Evolutionary conservation across 306 rosid genomes (phyloP).

Genomic region (Malus orientalis): DNA sequence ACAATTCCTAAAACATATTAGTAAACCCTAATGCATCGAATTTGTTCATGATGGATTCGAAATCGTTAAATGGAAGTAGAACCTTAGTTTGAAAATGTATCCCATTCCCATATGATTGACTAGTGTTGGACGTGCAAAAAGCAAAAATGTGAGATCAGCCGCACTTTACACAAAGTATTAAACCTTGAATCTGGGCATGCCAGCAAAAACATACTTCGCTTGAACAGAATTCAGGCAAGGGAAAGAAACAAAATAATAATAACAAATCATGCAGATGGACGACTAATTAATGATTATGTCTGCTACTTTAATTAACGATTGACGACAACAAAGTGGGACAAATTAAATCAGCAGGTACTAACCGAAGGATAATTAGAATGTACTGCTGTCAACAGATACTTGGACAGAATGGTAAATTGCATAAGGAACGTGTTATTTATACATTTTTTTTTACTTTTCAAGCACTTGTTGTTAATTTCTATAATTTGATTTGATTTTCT

Average conservation of each 20-base stretch:
- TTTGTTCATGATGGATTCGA: background rate
- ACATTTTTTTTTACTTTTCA: too few relatives aligned
- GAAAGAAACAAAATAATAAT: background rate
- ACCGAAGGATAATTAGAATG: background rate
- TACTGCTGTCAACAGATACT: too few relatives aligned
- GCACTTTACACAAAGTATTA: background rate
- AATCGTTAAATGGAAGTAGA: background rate
- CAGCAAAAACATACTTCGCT: too few relatives aligned
- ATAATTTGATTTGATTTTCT: too few relatives aligned
- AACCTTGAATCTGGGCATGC: too few relatives aligned
- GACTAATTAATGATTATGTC: conserved; percentile 12
- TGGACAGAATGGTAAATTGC: too few relatives aligned
- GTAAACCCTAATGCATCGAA: too few relatives aligned
- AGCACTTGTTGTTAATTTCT: too few relatives aligned
- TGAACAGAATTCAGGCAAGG: background rate
- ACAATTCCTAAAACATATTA: too few relatives aligned
- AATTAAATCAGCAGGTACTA: background rate
- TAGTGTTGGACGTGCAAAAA: background rate
- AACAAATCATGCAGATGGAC: background rate
- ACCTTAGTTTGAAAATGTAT: background rate
- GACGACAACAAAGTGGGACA: background rate
- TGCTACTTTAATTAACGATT: conserved; percentile 3
- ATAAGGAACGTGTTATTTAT: too few relatives aligned
- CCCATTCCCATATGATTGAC: background rate
- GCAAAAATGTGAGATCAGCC: background rate